phyloP scores from a whole-genome alignment of 208 protist species.

The Acanthamoeba royreba region DNA sequence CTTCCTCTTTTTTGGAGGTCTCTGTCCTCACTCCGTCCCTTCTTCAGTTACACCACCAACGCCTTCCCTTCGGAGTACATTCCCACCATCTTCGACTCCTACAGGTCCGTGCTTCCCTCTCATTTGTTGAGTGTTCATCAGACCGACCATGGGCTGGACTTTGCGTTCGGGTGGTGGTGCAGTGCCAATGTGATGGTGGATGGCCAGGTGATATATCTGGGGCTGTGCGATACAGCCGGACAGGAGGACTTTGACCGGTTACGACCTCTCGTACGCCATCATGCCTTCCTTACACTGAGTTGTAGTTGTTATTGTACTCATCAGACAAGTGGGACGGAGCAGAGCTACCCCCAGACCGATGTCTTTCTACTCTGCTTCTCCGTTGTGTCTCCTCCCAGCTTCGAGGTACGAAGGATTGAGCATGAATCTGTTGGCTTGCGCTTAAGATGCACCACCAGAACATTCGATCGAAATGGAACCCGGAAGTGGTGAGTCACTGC shows the following conservation, averaged over 20 bases:
- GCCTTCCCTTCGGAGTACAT: slow-evolving; percentile 22
- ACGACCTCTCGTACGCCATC: slow-evolving; percentile 47
- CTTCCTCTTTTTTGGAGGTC: too few relatives aligned
- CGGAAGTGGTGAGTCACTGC: slow-evolving; percentile 75
- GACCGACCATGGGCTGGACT: neutral
- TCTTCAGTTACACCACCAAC: neutral
- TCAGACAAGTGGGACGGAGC: neutral
- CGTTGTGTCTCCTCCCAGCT: slow-evolving; percentile 73
- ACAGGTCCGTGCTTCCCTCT: neutral
- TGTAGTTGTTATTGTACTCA: too few relatives aligned
- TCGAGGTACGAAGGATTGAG: slow-evolving; percentile 59
- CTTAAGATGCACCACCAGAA: too few relatives aligned
- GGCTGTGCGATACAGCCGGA: slow-evolving; percentile 71
- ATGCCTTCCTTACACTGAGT: too few relatives aligned
- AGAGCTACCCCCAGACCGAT: slow-evolving; percentile 84
- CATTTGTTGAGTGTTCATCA: neutral
- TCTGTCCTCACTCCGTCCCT: too few relatives aligned
- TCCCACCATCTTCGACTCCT: neutral
- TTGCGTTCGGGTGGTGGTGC: too few relatives aligned
- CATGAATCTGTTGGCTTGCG: too few relatives aligned
- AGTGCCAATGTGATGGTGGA: slow-evolving; percentile 47
- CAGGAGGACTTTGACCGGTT: slow-evolving; percentile 75
- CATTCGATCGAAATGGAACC: slow-evolving; percentile 64
- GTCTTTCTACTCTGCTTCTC: slow-evolving; percentile 88
- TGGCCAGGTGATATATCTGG: slow-evolving; percentile 56